Conservation (phyloP, 768 basidiomycete species). For the Lentinula sp. region DNA sequence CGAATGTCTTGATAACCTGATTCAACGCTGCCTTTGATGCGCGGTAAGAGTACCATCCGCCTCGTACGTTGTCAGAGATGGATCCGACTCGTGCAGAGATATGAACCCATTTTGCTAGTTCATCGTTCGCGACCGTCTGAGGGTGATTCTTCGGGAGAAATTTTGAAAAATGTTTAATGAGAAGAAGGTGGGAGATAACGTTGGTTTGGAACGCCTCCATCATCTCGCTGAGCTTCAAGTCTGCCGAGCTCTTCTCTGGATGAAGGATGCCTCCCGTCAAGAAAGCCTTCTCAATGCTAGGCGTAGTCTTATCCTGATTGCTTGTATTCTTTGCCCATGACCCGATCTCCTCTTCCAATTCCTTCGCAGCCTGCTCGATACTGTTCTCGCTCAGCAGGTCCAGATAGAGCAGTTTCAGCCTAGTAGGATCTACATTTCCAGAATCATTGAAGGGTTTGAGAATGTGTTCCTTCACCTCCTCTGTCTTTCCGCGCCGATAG, state of each 20-base stretch:
- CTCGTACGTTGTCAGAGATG: slow-evolving; percentile 48
- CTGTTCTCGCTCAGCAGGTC: slow-evolving; percentile 47
- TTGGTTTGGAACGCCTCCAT: slow-evolving; percentile 48
- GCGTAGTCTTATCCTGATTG: not conserved
- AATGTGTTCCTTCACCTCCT: slow-evolving; percentile 32
- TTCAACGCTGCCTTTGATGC: slow-evolving; percentile 59
- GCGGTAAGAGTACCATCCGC: slow-evolving; percentile 61
- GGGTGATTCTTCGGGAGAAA: slow-evolving; percentile 39
- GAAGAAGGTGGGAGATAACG: slow-evolving; percentile 51
- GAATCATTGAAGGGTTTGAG: slow-evolving; percentile 29
- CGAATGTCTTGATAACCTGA: slow-evolving; percentile 56
- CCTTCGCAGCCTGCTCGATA: slow-evolving; percentile 40
- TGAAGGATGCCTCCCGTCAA: slow-evolving; percentile 49
- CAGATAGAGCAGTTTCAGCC: slow-evolving; percentile 41
- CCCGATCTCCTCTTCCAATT: slow-evolving; percentile 27
- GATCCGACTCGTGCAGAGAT: slow-evolving; percentile 55
- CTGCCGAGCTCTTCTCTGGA: slow-evolving; percentile 47
- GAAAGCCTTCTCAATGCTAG: slow-evolving; percentile 49
- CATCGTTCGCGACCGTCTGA: not conserved
- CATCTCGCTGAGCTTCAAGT: slow-evolving; percentile 36
- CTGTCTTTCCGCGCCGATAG: slow-evolving; percentile 33
- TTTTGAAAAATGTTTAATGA: slow-evolving; percentile 56
- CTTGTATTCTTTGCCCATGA: slow-evolving; percentile 11
- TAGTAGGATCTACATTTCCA: slow-evolving; percentile 28
- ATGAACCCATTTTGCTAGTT: slow-evolving; percentile 52